Percentiles rank a stretch among this genome's conserved stretches.
Conservation (phyloP, 2,329 filamentous ascomycete genomes). For the Microcyclosporella mali region DNA sequence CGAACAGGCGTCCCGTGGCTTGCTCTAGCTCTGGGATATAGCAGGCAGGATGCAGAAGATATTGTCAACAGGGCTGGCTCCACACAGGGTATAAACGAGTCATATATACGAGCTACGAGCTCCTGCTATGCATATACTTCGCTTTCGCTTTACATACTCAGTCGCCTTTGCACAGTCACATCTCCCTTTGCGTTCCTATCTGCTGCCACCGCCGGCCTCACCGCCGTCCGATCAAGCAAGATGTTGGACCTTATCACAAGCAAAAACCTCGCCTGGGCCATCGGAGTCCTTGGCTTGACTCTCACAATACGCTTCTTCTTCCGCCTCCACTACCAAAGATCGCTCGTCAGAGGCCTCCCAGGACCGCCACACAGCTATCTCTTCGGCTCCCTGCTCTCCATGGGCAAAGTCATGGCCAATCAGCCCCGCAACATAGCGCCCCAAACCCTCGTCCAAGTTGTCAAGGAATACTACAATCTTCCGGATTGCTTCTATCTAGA, state of each 20-base stretch:
- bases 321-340: constrained; percentile 23
- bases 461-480: constrained; percentile 35
- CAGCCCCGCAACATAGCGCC: constrained; percentile 34
- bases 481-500: constrained; percentile 40
- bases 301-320: constrained; percentile 23
- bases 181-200: too few relatives aligned
- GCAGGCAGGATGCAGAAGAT: too few relatives aligned
- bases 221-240: background rate
- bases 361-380: constrained; percentile 38
- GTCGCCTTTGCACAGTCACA: too few relatives aligned
- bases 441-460: constrained; percentile 31
- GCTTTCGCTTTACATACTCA: too few relatives aligned
- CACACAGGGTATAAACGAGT: too few relatives aligned
- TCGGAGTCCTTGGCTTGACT: constrained; percentile 19
- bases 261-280: constrained; percentile 19
- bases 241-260: constrained; percentile 16
- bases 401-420: constrained; percentile 31
- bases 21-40: too few relatives aligned
- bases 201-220: too few relatives aligned
- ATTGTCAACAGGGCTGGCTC: too few relatives aligned
- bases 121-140: too few relatives aligned
- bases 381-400: constrained; percentile 37
- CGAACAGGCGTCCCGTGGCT: too few relatives aligned
- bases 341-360: constrained; percentile 26
- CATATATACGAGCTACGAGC: too few relatives aligned